Conservation (phyloP, 2,329 filamentous ascomycete species). For the Apiospora sp. region DNA sequence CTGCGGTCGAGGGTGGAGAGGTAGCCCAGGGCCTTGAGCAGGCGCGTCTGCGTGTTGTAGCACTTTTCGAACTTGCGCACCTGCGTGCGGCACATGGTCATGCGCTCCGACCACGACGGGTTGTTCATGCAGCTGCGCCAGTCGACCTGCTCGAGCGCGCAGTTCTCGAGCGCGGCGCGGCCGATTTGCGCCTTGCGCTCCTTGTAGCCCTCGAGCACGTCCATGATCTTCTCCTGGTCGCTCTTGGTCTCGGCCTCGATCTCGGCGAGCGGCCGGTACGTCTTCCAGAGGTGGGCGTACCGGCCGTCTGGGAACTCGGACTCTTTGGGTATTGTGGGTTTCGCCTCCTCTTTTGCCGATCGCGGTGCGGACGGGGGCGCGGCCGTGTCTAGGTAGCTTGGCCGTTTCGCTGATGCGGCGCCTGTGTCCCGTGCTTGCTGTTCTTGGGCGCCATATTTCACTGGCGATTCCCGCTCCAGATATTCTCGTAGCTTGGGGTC, state of each 20-base stretch:
- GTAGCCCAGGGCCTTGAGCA: conserved; percentile 91
- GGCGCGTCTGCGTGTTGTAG: conserved; percentile 88
- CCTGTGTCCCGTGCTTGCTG: conserved; percentile 29
- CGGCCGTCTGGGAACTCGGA: conserved; percentile 68
- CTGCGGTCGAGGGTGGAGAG: conserved; percentile 72
- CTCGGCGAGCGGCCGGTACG: conserved; percentile 77
- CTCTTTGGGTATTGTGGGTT: conserved; percentile 52
- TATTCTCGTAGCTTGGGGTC: conserved; percentile 86
- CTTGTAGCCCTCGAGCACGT: conserved; percentile 86
- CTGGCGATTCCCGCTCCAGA: conserved; percentile 81
- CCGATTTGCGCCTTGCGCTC: conserved; percentile 81
- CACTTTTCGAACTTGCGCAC: conserved; percentile 83
- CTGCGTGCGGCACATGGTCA: conserved; percentile 84
- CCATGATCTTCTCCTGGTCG: conserved; percentile 81
- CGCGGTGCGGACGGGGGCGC: conserved; percentile 23
- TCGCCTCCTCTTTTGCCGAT: conserved; percentile 26
- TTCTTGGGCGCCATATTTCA: conserved; percentile 63
- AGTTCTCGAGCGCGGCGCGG: conserved; percentile 89
- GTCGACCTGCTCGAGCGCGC: conserved; percentile 83
- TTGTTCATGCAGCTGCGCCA: conserved; percentile 83
- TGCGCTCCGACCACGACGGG: conserved; percentile 71
- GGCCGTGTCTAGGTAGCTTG: conserved; percentile 24
- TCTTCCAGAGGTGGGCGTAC: conserved; percentile 90
- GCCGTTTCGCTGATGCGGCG: conserved; percentile 26
- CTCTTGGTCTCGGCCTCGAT: conserved; percentile 74